phyloP scores from a whole-genome alignment of 148 eudicot species.

The Agrostemma githago region DNA sequence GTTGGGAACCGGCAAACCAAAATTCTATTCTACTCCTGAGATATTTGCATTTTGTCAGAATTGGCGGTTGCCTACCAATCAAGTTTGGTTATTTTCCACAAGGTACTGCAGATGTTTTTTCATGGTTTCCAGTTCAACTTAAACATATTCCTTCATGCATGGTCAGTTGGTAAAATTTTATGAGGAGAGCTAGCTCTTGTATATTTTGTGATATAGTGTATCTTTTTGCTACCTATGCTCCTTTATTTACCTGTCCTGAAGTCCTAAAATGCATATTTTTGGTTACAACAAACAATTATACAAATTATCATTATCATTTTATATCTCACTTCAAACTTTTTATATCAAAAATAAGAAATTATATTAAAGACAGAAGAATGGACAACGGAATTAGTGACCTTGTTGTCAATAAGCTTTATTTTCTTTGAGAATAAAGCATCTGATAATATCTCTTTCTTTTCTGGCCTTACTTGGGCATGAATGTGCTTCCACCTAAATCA shows the following conservation, averaged over 20 bases:
- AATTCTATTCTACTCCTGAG: constrained; percentile 92
- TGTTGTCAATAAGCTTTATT: not conserved
- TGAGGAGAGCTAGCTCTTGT: not conserved
- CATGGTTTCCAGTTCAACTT: not conserved
- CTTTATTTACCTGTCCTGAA: not conserved
- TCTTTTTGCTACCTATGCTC: not conserved
- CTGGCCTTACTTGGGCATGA: not conserved
- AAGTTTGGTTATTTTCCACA: constrained; percentile 93
- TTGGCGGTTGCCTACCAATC: constrained; percentile 94
- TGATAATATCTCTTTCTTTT: not conserved
- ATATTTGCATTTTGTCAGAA: constrained; percentile 80
- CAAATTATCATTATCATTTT: not conserved
- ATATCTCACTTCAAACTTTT: not conserved
- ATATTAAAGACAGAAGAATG: not conserved
- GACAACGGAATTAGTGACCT: not conserved
- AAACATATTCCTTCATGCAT: not conserved
- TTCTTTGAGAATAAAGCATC: constrained; percentile 2
- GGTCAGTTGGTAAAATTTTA: not conserved
- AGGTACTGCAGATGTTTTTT: constrained; percentile 37
- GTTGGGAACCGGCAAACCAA: constrained; percentile 76
- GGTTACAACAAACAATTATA: not conserved
- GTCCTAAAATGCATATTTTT: not conserved
- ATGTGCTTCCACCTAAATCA: not conserved
- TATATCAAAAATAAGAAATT: no score
- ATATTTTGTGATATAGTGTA: not conserved